These are phyloP conservation scores for Arthromyces matolae DNA, from an alignment of 768 basidiomycete species.

Conservation along the genomic window DNA sequence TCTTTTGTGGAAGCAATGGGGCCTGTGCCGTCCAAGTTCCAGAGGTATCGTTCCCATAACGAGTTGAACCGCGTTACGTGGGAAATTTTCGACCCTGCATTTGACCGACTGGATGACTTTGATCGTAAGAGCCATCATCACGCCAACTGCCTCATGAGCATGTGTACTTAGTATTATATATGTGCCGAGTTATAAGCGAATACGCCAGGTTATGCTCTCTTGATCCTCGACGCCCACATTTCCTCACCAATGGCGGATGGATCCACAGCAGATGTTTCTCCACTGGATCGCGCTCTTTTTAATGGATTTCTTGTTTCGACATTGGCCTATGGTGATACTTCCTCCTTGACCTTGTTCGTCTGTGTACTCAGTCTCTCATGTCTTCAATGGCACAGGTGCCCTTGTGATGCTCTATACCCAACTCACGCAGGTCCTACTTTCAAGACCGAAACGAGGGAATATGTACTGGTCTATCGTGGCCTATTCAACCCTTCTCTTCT, in stretches of 20 bases:
- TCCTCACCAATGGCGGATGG: constrained; percentile 5
- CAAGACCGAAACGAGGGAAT: constrained; percentile 18
- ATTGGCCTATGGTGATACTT: constrained; percentile 17
- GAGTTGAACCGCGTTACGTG: too few relatives aligned
- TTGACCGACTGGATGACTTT: constrained; percentile 8
- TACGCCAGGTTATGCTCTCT: constrained; percentile 8
- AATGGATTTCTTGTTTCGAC: constrained; percentile 16
- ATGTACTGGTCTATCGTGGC: constrained; percentile 18
- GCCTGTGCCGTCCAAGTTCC: too few relatives aligned
- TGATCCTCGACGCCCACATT: constrained; percentile 12
- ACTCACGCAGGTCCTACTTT: constrained; percentile 18
- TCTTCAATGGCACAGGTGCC: constrained; percentile 10
- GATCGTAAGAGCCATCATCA: constrained; percentile 18
- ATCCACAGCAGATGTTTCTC: background rate
- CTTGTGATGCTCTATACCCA: constrained; percentile 21
- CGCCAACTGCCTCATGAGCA: constrained; percentile 10
- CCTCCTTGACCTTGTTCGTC: background rate
- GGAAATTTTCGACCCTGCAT: too few relatives aligned
- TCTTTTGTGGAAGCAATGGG: too few relatives aligned
- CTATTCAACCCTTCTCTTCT: constrained; percentile 18
- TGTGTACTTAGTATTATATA: constrained; percentile 6
- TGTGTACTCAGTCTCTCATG: background rate
- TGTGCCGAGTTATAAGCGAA: constrained; percentile 11
- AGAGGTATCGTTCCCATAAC: too few relatives aligned
- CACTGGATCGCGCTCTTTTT: constrained; percentile 13